Base-by-base conservation (phyloP, 169 alveolate species). In the Eimeria praecox region DNA sequence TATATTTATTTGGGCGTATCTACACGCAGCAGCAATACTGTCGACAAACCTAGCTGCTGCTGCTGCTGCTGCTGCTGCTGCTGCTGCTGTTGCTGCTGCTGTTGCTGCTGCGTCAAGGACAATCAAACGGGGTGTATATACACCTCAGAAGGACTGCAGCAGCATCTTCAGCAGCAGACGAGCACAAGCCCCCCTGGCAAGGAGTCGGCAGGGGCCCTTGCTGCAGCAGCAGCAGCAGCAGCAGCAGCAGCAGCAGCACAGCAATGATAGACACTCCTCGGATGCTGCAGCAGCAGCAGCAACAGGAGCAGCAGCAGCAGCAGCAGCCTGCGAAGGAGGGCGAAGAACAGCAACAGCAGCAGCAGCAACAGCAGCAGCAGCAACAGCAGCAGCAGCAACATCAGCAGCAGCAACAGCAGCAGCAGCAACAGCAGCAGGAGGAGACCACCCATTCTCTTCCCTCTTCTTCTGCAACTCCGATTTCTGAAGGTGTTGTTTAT, bases 301-400 rank as follows among this genome's bases (percentile, higher is more conserved):
- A 24, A 62, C 88, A 44, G 33, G 3, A 38, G 88, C 88, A 8
- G 83, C 83, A 73, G 83, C 42, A 20, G 46, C 85, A 73, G 64
- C 38, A 78, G 64, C 89, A 78, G 89, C 64, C 38, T 5, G 42
- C 8, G 30, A 3, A 33, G 69, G 20, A n/a, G 38, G 49, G 30
- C 12, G 49, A 73, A 5, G 49, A 30, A n/a, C 75, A 5, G 8
- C 75, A 64, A 9, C 27, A 18, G 75, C 75, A 64, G 75, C 75
- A 24, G 75, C 75, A 64, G 30, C 56, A 4, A 38, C 59, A 35
- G 33, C 5, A n/a, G 64, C 38, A 27, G 66, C 42, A 20, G 64
- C 89, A 78, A 64, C 89, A 24, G 89, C 89, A 78, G 40, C 54
- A 46, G 83, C 83, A 73, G 83, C 83, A 73, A 46, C 83, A n/a